Evolutionary conservation across 1,139 yeast genomes (phyloP).

Genomic region (Sporopachydermia cereana): DNA sequence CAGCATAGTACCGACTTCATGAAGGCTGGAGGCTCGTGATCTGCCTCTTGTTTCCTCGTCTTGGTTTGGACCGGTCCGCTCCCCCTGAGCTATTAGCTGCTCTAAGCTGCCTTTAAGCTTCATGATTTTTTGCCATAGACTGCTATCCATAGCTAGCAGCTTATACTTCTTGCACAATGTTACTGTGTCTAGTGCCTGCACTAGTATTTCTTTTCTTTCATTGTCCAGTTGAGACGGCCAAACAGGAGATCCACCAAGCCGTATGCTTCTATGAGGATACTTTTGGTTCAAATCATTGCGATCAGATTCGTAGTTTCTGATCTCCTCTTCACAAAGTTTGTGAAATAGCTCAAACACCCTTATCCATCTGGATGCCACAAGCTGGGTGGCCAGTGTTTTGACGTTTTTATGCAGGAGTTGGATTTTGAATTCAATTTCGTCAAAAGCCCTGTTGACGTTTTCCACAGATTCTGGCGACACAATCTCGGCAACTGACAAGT

Average conservation of each 20-base stretch:
- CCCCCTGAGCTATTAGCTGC: neutral
- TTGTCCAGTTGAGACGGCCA: slow-evolving; percentile 18
- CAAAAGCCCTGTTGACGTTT: slow-evolving; percentile 30
- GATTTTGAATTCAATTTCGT: slow-evolving; percentile 31
- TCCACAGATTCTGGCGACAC: slow-evolving; percentile 26
- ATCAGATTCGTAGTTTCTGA: slow-evolving; percentile 22
- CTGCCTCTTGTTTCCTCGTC: neutral
- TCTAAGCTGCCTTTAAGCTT: neutral
- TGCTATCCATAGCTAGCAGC: neutral
- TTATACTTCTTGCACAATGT: neutral
- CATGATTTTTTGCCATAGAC: neutral
- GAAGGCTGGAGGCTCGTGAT: neutral
- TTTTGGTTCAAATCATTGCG: slow-evolving; percentile 6
- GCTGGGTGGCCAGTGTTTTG: slow-evolving; percentile 30
- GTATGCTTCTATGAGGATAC: slow-evolving; percentile 6
- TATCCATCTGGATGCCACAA: slow-evolving; percentile 47
- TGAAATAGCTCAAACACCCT: slow-evolving; percentile 27
- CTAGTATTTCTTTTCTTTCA: slow-evolving; percentile 16
- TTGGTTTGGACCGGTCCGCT: neutral
- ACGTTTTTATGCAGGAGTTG: slow-evolving; percentile 30
- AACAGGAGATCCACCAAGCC: slow-evolving; percentile 10
- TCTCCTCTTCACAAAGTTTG: slow-evolving; percentile 32
- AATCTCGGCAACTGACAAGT: slow-evolving; percentile 24
- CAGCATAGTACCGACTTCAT: neutral
- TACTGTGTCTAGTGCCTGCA: slow-evolving; percentile 20